A percentile compares a stretch with the other conserved stretches of the same genome.
phyloP scores from a whole-genome alignment of 768 basidiomycete genomes.

The Glaciozyma antarctica region DNA sequence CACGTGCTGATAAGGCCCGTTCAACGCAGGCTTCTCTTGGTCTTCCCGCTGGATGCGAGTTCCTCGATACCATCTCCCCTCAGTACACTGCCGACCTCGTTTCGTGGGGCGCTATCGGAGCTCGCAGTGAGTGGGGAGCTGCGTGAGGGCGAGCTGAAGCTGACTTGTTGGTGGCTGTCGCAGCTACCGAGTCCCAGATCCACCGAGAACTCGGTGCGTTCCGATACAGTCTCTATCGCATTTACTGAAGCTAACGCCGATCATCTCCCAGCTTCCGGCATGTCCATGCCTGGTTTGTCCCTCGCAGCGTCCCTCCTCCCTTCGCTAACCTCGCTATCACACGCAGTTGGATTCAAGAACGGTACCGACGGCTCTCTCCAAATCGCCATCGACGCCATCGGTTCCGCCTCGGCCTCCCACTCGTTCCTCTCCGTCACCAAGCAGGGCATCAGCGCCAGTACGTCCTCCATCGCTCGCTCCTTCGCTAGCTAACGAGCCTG shows the following conservation, averaged over 20 bases:
- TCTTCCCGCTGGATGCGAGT: conserved; percentile 91
- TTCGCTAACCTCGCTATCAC: too few species aligned
- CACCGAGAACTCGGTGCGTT: conserved; percentile 63
- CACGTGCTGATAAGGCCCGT: not conserved
- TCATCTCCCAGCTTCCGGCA: conserved; percentile 25
- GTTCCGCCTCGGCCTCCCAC: conserved; percentile 79
- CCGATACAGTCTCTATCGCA: too few species aligned
- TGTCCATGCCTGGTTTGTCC: conserved; percentile 25
- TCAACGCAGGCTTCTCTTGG: conserved; percentile 47
- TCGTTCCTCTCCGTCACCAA: conserved; percentile 96
- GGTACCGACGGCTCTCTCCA: conserved; percentile 73
- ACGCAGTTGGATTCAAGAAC: conserved; percentile 98
- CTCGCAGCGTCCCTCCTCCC: not conserved
- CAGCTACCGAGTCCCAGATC: conserved; percentile 74
- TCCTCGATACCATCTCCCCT: conserved; percentile 52
- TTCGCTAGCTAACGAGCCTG: not conserved
- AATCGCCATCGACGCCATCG: conserved; percentile 90
- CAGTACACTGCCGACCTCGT: conserved; percentile 91
- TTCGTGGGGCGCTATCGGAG: conserved; percentile 88
- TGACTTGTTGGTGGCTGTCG: too few species aligned
- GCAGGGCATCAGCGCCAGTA: conserved; percentile 75
- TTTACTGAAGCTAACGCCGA: not conserved
- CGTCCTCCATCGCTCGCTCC: not conserved
- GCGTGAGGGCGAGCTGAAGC: not conserved
- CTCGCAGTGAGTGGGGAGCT: conserved; percentile 36